These are phyloP conservation scores for Holtermanniella nyarrowii DNA, from an alignment of 768 basidiomycete species.

Conservation along the genomic window DNA sequence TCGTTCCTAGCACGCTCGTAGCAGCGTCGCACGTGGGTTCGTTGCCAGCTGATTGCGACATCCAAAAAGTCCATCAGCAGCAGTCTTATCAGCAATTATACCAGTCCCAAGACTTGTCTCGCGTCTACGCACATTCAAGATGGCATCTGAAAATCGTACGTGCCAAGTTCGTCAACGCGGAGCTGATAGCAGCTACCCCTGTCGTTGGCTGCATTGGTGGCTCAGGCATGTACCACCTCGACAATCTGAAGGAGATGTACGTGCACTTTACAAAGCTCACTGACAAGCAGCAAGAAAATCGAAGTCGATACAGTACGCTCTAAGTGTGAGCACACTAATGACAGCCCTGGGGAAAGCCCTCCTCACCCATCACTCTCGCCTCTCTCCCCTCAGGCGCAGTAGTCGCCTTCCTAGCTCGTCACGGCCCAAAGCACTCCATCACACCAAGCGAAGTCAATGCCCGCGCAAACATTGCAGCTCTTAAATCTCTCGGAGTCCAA, in stretches of 20 bases:
- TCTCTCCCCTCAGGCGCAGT: conserved; percentile 64
- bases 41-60: no score
- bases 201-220: conserved; percentile 83
- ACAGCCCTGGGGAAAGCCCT: conserved; percentile 88
- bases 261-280: conserved; percentile 37
- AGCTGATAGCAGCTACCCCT: not conserved
- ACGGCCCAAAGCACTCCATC: conserved; percentile 71
- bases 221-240: conserved; percentile 82
- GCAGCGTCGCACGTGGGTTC: no score
- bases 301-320: conserved; percentile 67
- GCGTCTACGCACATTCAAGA: no score
- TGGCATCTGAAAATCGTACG: no score
- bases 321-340: not conserved
- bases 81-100: no score
- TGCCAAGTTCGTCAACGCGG: conserved; percentile 8
- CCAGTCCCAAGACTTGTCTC: no score
- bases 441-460: conserved; percentile 69
- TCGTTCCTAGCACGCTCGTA: no score
- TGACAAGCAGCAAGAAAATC: conserved; percentile 52
- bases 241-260: conserved; percentile 79
- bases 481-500: conserved; percentile 81
- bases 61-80: no score
- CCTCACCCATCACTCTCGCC: conserved; percentile 83
- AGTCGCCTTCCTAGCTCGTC: conserved; percentile 84
- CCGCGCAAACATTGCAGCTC: conserved; percentile 88